Base-by-base conservation (phyloP, 2,329 filamentous ascomycete genomes). In the Ophiostoma quercus region DNA sequence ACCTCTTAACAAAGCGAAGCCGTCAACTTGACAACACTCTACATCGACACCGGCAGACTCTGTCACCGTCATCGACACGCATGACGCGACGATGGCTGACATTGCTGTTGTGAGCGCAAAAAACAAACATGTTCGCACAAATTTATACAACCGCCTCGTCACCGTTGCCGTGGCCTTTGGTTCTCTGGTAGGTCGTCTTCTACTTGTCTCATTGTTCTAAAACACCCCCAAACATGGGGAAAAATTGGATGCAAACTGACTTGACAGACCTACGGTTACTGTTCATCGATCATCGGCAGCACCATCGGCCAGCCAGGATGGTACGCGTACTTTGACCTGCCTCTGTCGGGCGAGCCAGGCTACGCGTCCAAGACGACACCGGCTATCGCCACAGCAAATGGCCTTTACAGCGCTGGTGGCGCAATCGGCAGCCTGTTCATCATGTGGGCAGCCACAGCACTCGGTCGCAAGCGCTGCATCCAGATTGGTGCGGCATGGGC, bases 291-390 rank as follows among this genome's bases (percentile, higher is more conserved):
- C 51, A 84, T 85, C 51, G 78, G 79, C 54, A 83, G 81, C 70
- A 85, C 83, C 19, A 84, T 85, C 68, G 83, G 83, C 9, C 82
- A 85, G 69, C 82, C 83, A 3, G 82, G 82, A 72, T 85, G 82
- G 82, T 85, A 83, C 73, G 71, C 74, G 11, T 62, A 16, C 75
- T 84, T 85, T 73, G 73, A 81, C 62, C 78, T 85, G 11, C 82
- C 83, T 0, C 71, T 71, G 12, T 75, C 79, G 41, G 81, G 79
- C 14, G 77, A 83, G 69, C 76, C 77, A 0, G 83, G 82, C 67
- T 84, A 84, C 71, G 78, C 75, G n/a, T 77, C 77, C 3, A 80
- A 76, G 37, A 84, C 82, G 0, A 82, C 82, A 0, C 77, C 80
- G 8, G 80, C 79, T 7, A 83, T 84, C 37, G 80, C 82, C 2